A percentile compares a stretch with the other conserved stretches of the same genome.
phyloP scores from a whole-genome alignment of 495 filamentous ascomycete genomes.

The Daldinia childiae region DNA sequence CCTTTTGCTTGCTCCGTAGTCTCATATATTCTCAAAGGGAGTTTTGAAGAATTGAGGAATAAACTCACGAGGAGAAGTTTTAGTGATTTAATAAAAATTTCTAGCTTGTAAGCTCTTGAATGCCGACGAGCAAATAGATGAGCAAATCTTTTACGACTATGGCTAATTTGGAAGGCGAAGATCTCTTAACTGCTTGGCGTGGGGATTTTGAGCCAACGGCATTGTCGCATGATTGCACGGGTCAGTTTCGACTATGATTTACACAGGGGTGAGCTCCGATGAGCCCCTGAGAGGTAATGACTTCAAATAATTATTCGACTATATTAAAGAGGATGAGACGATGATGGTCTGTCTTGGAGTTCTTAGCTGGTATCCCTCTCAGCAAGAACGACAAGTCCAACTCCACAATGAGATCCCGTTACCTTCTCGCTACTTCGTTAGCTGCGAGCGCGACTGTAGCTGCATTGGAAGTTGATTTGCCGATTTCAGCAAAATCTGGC shows the following conservation, averaged over 20 bases:
- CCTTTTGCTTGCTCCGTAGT: background rate
- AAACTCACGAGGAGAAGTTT: background rate
- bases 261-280: slow-evolving; percentile 14
- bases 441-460: slow-evolving; percentile 2
- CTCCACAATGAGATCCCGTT: slow-evolving; percentile 10
- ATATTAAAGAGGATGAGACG: slow-evolving; percentile 4
- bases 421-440: slow-evolving; percentile 17
- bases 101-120: background rate
- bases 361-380: background rate
- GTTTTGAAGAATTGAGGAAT: background rate
- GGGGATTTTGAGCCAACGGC: slow-evolving; percentile 21
- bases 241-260: slow-evolving; percentile 15
- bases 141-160: slow-evolving; percentile 14
- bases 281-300: background rate
- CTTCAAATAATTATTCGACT: background rate
- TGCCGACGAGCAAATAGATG: background rate
- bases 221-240: slow-evolving; percentile 24
- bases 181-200: slow-evolving; percentile 25
- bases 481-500: slow-evolving; percentile 31
- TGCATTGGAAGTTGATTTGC: slow-evolving; percentile 28
- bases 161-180: slow-evolving; percentile 28
- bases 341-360: slow-evolving; percentile 14
- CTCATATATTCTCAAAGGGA: background rate
- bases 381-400: background rate
- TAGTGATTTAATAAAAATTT: background rate